phyloP scores from a whole-genome alignment of 1,284 basidiomycete genomes.

The Heliocybe sulcata region DNA sequence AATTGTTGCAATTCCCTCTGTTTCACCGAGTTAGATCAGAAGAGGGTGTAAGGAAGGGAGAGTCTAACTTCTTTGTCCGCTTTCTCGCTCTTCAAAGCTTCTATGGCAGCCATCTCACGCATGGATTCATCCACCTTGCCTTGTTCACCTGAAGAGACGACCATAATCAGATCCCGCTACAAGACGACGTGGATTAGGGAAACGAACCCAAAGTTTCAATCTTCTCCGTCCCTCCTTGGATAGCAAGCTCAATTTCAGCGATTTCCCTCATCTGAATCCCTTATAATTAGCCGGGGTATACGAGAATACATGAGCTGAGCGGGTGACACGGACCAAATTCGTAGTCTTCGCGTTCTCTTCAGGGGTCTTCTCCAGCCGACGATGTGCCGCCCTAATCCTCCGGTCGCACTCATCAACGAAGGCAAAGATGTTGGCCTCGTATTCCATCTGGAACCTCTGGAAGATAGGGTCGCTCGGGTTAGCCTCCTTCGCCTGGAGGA shows the following conservation, averaged over 20 bases:
- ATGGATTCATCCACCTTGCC: conserved; percentile 99
- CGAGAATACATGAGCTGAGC: background rate
- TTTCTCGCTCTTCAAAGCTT: conserved; percentile 96
- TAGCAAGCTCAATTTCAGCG: conserved; percentile 97
- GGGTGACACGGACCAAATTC: conserved; percentile 59
- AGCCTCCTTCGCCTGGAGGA: conserved; percentile 70
- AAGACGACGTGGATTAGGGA: conserved; percentile 8
- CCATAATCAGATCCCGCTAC: background rate
- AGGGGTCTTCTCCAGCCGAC: conserved; percentile 96
- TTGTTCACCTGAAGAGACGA: conserved; percentile 66
- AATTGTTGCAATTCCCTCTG: conserved; percentile 92
- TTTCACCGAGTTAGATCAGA: conserved; percentile 4
- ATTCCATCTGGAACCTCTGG: conserved; percentile 84
- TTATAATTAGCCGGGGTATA: background rate
- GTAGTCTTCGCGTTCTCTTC: conserved; percentile 99
- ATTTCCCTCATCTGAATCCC: conserved; percentile 91
- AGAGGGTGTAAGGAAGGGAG: background rate
- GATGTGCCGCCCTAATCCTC: conserved; percentile 89
- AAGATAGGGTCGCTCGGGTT: conserved; percentile 77
- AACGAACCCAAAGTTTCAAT: conserved; percentile 85
- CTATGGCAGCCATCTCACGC: conserved; percentile 94
- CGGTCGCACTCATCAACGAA: conserved; percentile 99
- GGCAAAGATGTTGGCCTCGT: conserved; percentile 90
- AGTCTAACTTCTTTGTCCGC: conserved; percentile 82
- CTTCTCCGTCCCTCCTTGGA: conserved; percentile 97